phyloP scores from a whole-genome alignment of 1,284 basidiomycete species.

The Macrocystidia cucumis region DNA sequence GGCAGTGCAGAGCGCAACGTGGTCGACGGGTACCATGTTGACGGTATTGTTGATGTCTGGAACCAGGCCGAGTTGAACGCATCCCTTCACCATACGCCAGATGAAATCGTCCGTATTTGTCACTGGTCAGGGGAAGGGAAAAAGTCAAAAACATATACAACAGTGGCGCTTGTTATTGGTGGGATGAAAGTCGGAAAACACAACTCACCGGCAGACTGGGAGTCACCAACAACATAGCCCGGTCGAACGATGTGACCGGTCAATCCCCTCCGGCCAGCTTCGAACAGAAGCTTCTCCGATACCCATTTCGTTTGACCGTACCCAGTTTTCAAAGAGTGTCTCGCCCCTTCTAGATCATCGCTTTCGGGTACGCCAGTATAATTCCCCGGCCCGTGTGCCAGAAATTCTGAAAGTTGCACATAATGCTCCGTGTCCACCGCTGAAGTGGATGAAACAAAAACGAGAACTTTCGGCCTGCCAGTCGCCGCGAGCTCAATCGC shows the following conservation, averaged over 20 bases:
- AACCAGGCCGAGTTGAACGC: constrained; percentile 89
- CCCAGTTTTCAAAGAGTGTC: constrained; percentile 74
- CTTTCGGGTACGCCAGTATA: constrained; percentile 74
- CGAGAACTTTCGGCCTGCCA: constrained; percentile 73
- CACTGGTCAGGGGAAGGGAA: constrained; percentile 36
- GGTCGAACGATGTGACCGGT: constrained; percentile 88
- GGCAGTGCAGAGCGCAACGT: constrained; percentile 82
- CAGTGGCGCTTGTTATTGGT: constrained; percentile 1
- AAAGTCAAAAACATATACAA: constrained; percentile 6
- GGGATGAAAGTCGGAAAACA: constrained; percentile 1
- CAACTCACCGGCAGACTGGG: constrained; percentile 68
- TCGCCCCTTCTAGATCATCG: constrained; percentile 89
- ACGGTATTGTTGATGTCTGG: constrained; percentile 98
- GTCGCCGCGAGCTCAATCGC: constrained; percentile 75
- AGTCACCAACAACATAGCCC: constrained; percentile 95
- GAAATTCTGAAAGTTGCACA: constrained; percentile 77
- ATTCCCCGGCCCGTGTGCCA: constrained; percentile 36
- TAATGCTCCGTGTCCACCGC: constrained; percentile 91
- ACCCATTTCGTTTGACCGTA: constrained; percentile 99
- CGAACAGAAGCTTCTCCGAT: constrained; percentile 89
- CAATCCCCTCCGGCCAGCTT: constrained; percentile 84
- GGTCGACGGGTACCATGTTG: constrained; percentile 98
- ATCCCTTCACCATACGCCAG: constrained; percentile 97
- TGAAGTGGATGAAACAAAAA: constrained; percentile 94
- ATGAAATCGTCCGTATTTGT: constrained; percentile 99